Conservation (phyloP, 2,329 filamentous ascomycete species). For the Karstenula rhodostoma region DNA sequence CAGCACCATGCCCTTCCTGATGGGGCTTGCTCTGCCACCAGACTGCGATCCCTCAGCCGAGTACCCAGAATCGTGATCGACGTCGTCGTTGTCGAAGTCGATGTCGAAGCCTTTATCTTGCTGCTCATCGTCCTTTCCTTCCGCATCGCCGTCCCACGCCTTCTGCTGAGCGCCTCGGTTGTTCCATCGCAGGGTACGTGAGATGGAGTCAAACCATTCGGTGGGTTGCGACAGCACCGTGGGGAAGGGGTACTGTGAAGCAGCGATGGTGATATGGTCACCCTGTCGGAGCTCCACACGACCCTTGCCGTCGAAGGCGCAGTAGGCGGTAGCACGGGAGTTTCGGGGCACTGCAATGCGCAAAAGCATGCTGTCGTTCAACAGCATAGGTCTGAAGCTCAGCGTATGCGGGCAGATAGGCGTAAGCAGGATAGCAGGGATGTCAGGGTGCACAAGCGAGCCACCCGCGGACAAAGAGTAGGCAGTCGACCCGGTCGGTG, state of each 20-base stretch:
- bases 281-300: conserved; percentile 91
- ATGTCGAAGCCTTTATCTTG: conserved; percentile 84
- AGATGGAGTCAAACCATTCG: conserved; percentile 97
- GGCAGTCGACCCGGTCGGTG: conserved; percentile 87
- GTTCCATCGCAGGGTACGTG: conserved; percentile 93
- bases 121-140: conserved; percentile 54
- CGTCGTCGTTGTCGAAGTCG: conserved; percentile 80
- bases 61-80: conserved; percentile 53
- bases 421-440: conserved; percentile 94
- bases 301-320: conserved; percentile 96
- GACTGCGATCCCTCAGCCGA: conserved; percentile 47
- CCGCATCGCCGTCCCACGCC: conserved; percentile 67
- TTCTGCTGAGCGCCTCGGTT: conserved; percentile 91
- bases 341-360: conserved; percentile 85
- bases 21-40: conserved; percentile 44
- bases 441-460: conserved; percentile 94
- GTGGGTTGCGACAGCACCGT: conserved; percentile 89
- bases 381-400: conserved; percentile 96
- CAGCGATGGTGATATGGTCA: conserved; percentile 95
- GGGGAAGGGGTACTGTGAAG: conserved; percentile 95
- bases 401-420: conserved; percentile 98
- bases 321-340: conserved; percentile 93
- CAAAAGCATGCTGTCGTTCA: conserved; percentile 92
- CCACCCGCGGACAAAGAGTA: conserved; percentile 97
- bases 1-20: conserved; percentile 45